These are phyloP conservation scores for Galerina sulciceps DNA, from an alignment of 768 basidiomycete species.

Conservation along the genomic window DNA sequence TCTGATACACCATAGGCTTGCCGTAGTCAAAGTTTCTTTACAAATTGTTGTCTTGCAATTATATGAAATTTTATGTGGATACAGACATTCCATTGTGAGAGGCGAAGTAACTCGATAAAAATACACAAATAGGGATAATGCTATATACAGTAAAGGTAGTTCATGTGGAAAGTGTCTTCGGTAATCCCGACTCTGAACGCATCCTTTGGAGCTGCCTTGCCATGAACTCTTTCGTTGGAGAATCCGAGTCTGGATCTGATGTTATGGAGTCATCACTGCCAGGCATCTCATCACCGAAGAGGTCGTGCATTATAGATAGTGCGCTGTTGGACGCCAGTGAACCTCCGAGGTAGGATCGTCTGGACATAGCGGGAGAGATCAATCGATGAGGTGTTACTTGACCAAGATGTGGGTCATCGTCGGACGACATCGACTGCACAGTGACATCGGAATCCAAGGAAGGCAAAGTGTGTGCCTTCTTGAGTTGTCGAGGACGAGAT, in stretches of 20 bases:
- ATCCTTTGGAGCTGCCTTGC: constrained; percentile 21
- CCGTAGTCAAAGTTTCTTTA: too few species aligned
- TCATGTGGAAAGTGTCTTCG: background rate
- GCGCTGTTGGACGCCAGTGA: background rate
- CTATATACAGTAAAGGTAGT: background rate
- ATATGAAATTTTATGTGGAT: too few species aligned
- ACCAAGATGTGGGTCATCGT: constrained; percentile 66
- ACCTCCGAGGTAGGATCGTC: constrained; percentile 2
- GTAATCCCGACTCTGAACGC: constrained; percentile 2
- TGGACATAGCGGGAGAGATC: constrained; percentile 56
- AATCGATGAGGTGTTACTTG: constrained; percentile 75
- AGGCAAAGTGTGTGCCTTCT: constrained; percentile 11
- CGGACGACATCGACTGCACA: constrained; percentile 50
- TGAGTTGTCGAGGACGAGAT: constrained; percentile 1
- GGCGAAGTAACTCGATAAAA: background rate
- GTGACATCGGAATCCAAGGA: constrained; percentile 13
- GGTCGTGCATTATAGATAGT: constrained; percentile 7
- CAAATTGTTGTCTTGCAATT: too few species aligned
- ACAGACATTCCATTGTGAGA: background rate
- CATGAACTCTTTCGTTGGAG: constrained; percentile 29
- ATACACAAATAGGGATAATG: background rate
- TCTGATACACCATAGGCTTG: too few species aligned
- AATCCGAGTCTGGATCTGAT: constrained; percentile 24
- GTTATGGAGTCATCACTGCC: constrained; percentile 29
- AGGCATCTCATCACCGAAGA: constrained; percentile 19